phyloP scores from a whole-genome alignment of 2,329 filamentous ascomycete species.

The Trichoderma harzianum region DNA sequence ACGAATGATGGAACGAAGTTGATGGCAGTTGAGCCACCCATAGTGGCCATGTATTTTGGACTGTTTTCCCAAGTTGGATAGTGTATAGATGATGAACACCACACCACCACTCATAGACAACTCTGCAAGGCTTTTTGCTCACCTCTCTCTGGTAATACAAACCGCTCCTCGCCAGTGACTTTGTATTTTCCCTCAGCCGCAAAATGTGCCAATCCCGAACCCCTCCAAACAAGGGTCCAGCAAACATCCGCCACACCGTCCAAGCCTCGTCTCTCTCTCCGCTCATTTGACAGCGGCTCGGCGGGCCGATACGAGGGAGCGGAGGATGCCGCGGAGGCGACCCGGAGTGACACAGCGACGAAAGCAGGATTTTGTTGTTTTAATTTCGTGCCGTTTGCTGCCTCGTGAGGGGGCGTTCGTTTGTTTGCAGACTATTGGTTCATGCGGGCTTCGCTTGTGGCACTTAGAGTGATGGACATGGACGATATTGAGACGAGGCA shows the following conservation, averaged over 20 bases:
- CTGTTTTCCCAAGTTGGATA: neutral
- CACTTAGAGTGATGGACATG: neutral
- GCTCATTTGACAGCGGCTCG: neutral
- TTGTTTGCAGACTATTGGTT: conserved; percentile 11
- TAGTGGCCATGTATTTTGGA: neutral
- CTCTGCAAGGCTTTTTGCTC: neutral
- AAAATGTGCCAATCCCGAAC: neutral
- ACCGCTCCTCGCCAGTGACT: neutral
- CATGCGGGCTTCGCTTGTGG: neutral
- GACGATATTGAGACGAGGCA: too few species aligned
- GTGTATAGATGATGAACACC: neutral
- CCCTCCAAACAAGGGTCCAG: neutral
- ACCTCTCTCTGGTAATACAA: neutral
- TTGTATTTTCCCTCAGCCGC: neutral
- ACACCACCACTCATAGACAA: neutral
- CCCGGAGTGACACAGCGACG: neutral
- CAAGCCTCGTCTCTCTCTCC: neutral
- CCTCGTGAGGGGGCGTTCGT: neutral
- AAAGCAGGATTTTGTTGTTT: neutral
- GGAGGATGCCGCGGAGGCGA: neutral
- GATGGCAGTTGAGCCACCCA: neutral
- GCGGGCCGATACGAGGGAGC: neutral
- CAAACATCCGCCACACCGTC: neutral
- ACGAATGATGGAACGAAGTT: neutral
- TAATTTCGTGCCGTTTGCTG: neutral